These are phyloP conservation scores for Annulohypoxylon nitens DNA, from an alignment of 495 filamentous ascomycete genomes.

Conservation along the genomic window DNA sequence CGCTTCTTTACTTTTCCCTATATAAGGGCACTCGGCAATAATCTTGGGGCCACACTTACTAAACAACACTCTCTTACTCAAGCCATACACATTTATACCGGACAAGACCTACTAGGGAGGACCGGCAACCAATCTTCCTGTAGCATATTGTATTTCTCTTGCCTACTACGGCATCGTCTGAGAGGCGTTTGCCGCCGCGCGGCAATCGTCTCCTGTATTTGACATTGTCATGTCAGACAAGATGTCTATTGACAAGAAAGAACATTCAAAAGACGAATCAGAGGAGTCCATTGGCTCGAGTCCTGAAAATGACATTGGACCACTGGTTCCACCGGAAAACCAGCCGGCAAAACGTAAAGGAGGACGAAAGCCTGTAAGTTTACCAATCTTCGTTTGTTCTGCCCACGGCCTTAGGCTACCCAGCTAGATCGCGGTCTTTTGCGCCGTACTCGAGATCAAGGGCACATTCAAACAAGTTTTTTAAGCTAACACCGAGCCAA, in stretches of 20 bases:
- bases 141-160: conserved; percentile 20
- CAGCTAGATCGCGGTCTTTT: conserved; percentile 46
- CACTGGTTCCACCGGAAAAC: conserved; percentile 57
- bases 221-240: conserved; percentile 65
- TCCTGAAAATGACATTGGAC: conserved; percentile 62
- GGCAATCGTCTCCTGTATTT: conserved; percentile 48
- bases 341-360: conserved; percentile 88
- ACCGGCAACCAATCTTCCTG: conserved; percentile 21
- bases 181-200: conserved; percentile 54
- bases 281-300: conserved; percentile 69
- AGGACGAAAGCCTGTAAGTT: conserved; percentile 93
- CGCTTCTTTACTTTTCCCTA: conserved; percentile 20
- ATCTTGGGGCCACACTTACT: conserved; percentile 31
- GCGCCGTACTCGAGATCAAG: conserved; percentile 20
- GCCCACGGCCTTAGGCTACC: conserved; percentile 30
- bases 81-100: conserved; percentile 35
- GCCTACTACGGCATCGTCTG: conserved; percentile 23
- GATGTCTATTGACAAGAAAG: conserved; percentile 72
- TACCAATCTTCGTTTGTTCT: conserved; percentile 6
- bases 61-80: conserved; percentile 26
- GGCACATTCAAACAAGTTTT: conserved; percentile 39
- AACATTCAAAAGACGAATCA: conserved; percentile 63
- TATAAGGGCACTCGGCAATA: conserved; percentile 29
- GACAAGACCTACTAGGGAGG: conserved; percentile 33
- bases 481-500: conserved; percentile 51